phyloP scores from a whole-genome alignment of 805 yeast species.

The Nakazawaea ernobii region DNA sequence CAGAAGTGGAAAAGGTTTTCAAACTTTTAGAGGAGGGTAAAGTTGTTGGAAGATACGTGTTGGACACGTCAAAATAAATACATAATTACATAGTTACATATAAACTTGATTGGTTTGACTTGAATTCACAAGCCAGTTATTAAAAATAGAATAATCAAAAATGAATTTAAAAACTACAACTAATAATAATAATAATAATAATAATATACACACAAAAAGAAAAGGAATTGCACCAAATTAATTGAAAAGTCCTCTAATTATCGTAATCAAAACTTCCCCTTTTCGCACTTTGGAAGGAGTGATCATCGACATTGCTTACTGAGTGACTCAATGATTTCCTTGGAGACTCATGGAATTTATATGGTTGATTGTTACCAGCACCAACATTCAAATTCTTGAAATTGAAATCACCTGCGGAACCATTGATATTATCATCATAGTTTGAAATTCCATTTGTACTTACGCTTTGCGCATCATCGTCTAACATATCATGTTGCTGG shows the following conservation, averaged over 20 bases:
- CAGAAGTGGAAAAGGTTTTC: too few species aligned
- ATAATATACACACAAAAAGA: not conserved
- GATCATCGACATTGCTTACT: not conserved
- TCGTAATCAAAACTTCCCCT: slow-evolving; percentile 4
- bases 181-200: not conserved
- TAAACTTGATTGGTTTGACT: too few species aligned
- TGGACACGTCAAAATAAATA: too few species aligned
- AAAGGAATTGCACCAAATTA: not conserved
- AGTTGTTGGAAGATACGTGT: too few species aligned
- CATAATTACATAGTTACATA: too few species aligned
- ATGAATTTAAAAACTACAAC: too few species aligned
- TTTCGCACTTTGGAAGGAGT: not conserved
- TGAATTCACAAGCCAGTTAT: too few species aligned
- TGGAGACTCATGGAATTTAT: slow-evolving; percentile 7
- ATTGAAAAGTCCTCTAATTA: not conserved
- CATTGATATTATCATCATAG: not conserved
- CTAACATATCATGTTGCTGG: not conserved
- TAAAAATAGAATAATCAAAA: too few species aligned
- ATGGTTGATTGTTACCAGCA: not conserved
- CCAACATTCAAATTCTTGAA: slow-evolving; percentile 4
- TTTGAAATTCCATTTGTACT: slow-evolving; percentile 1
- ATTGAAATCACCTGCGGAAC: slow-evolving; percentile 2
- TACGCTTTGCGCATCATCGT: slow-evolving; percentile 1
- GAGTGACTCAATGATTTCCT: slow-evolving; percentile 6
- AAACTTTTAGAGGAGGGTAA: too few species aligned